A percentile compares a stretch with the other conserved stretches of the same genome.
Conservation (phyloP, 805 yeast genomes). For the Saturnispora bothae region DNA sequence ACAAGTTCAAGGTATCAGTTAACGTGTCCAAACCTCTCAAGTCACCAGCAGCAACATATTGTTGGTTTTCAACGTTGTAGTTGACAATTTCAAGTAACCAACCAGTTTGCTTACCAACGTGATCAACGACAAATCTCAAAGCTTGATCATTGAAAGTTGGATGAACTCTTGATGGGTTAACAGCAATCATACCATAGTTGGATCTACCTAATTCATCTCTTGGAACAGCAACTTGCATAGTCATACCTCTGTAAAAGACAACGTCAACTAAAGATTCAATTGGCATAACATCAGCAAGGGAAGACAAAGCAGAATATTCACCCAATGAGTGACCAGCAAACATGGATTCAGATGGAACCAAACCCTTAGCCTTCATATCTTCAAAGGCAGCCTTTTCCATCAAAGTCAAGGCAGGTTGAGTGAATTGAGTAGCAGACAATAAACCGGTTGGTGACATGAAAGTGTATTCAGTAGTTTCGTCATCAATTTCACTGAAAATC, state of each 20-base stretch:
- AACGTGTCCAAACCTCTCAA: constrained; percentile 88
- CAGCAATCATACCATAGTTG: constrained; percentile 98
- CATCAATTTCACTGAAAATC: constrained; percentile 87
- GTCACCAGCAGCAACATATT: constrained; percentile 98
- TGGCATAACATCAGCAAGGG: constrained; percentile 97
- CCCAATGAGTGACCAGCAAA: constrained; percentile 99
- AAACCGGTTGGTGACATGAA: constrained; percentile 91
- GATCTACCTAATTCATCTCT: constrained; percentile 93
- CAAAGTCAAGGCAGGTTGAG: constrained; percentile 97
- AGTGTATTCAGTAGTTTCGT: constrained; percentile 72
- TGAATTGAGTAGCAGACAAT: constrained; percentile 95
- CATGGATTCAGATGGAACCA: constrained; percentile 85
- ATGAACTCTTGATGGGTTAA: constrained; percentile 89
- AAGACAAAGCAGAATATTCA: constrained; percentile 95
- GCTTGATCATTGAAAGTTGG: constrained; percentile 89
- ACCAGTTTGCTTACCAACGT: constrained; percentile 69
- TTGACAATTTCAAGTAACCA: constrained; percentile 98
- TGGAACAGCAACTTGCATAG: constrained; percentile 99
- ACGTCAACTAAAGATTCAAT: constrained; percentile 94
- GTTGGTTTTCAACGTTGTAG: constrained; percentile 96
- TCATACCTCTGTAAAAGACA: constrained; percentile 99
- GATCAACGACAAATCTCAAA: constrained; percentile 85
- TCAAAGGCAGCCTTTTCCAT: constrained; percentile 99
- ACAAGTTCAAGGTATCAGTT: constrained; percentile 84
- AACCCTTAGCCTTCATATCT: constrained; percentile 92